A percentile compares a stretch with the other conserved stretches of the same genome.
Conservation (phyloP, 306 rosid genomes). For the Malus sieversii region DNA sequence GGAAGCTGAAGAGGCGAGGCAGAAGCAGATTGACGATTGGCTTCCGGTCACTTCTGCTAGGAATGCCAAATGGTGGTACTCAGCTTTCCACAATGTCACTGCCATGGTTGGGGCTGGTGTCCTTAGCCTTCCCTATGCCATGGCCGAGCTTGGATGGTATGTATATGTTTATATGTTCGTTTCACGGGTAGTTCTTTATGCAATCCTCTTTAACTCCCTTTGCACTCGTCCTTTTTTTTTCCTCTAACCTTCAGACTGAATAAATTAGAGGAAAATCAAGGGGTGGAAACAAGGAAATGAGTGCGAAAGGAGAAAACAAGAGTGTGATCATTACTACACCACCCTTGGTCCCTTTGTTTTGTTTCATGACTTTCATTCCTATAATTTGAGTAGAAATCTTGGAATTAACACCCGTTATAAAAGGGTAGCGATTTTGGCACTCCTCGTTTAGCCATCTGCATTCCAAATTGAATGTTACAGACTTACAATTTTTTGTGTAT, state of each 20-base stretch:
- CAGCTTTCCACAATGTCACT: constrained; percentile 83
- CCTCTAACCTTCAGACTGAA: background rate
- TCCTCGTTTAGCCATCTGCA: background rate
- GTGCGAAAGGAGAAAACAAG: background rate
- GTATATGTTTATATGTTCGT: background rate
- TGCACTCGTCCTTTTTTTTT: too few relatives aligned
- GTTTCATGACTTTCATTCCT: background rate
- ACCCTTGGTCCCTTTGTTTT: background rate
- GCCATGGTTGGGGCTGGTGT: constrained; percentile 99
- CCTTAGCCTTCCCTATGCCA: constrained; percentile 79
- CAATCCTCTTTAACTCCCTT: too few relatives aligned
- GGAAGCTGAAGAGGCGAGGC: background rate
- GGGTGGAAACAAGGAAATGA: background rate
- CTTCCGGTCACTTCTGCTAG: constrained; percentile 78
- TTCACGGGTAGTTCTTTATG: background rate
- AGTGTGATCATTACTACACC: background rate
- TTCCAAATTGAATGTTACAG: background rate
- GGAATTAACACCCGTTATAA: background rate
- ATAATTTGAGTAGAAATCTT: background rate
- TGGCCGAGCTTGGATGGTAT: constrained; percentile 78
- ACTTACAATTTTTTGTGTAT: background rate
- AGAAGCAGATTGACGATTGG: constrained; percentile 51
- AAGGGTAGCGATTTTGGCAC: background rate
- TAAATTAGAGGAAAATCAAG: background rate
- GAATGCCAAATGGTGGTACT: constrained; percentile 91